phyloP scores from a whole-genome alignment of 1,284 basidiomycete species.

The Ganoderma boninense region DNA sequence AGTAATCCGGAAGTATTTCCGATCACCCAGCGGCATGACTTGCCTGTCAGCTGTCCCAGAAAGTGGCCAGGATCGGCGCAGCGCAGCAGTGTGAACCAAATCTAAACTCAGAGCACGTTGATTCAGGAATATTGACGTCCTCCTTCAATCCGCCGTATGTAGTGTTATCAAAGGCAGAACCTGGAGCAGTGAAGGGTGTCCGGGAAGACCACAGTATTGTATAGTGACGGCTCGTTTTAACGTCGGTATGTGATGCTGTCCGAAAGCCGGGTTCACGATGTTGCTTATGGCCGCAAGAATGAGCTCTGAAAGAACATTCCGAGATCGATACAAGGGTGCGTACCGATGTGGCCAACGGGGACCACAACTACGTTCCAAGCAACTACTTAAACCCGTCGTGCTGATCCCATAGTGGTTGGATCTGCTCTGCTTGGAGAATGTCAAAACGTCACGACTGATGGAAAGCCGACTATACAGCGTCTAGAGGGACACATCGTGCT shows the following conservation, averaged over 20 bases:
- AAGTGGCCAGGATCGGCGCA: background rate
- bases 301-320: background rate
- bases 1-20: background rate
- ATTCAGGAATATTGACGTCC: too few relatives aligned
- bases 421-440: background rate
- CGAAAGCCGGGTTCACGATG: background rate
- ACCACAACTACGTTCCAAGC: background rate
- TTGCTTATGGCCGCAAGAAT: background rate
- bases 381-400: background rate
- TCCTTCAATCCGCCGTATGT: too few relatives aligned
- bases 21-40: background rate
- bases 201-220: too few relatives aligned
- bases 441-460: background rate
- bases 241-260: background rate
- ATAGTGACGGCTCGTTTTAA: too few relatives aligned
- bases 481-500: background rate
- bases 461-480: background rate
- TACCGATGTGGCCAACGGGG: background rate
- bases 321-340: background rate
- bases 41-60: background rate
- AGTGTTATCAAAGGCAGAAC: too few relatives aligned
- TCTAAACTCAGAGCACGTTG: too few relatives aligned
- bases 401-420: background rate
- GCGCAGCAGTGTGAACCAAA: too few relatives aligned
- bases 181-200: too few relatives aligned